Evolutionary conservation across 2,329 filamentous ascomycete genomes (phyloP).

Genomic region (Talaromyces rugulosus): DNA sequence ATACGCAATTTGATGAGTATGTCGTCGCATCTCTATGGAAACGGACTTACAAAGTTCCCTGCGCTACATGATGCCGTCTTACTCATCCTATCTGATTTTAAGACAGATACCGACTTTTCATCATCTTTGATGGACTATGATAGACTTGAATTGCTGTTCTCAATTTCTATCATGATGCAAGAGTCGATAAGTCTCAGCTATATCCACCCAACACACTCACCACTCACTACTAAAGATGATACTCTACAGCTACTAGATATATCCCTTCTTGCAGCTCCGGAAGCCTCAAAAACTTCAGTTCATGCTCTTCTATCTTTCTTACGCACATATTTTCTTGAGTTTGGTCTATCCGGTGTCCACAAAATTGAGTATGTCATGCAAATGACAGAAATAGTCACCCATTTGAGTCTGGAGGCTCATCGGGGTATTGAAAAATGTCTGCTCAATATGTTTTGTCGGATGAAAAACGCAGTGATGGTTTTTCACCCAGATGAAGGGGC

Average conservation of each 20-base stretch:
- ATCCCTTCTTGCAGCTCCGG: neutral
- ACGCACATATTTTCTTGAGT: neutral
- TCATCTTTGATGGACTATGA: neutral
- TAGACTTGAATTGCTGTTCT: conserved; percentile 9
- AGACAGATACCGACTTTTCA: neutral
- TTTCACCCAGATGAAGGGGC: neutral
- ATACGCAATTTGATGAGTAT: conserved; percentile 24
- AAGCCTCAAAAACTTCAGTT: neutral
- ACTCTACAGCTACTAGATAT: neutral
- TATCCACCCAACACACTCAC: neutral
- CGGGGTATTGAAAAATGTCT: conserved; percentile 10
- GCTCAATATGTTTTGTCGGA: conserved; percentile 9
- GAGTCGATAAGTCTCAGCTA: conserved; percentile 1
- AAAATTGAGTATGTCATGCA: conserved; percentile 11
- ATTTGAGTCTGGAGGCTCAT: conserved; percentile 5
- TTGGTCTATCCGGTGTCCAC: neutral
- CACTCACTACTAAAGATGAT: neutral
- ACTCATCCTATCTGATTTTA: neutral
- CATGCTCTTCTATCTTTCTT: neutral
- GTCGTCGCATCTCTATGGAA: conserved; percentile 13
- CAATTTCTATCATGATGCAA: conserved; percentile 5
- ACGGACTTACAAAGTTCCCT: conserved; percentile 1
- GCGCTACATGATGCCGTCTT: neutral
- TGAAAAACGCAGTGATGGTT: neutral
- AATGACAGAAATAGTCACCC: conserved; percentile 6